Evolutionary conservation across 2,329 filamentous ascomycete genomes (phyloP).

Genomic region (Diplodia mutila): DNA sequence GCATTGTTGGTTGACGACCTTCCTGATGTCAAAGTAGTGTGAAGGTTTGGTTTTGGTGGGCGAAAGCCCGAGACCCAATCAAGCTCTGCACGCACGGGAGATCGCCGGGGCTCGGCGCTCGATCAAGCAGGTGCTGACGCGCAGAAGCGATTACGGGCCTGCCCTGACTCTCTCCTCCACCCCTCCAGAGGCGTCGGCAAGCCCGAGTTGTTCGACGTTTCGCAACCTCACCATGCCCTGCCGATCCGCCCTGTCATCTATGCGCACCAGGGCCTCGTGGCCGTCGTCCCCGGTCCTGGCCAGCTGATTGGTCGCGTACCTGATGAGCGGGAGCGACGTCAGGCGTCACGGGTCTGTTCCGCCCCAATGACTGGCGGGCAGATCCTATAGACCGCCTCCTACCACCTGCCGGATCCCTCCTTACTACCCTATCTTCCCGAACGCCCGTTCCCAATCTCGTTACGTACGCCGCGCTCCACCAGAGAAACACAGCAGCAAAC

Average conservation of each 20-base stretch:
- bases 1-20: too few species aligned
- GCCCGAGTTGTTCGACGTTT: constrained; percentile 5
- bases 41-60: too few species aligned
- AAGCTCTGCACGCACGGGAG: constrained; percentile 6
- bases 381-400: constrained; percentile 20
- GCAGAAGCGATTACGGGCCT: constrained; percentile 6
- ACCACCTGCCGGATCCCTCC: constrained; percentile 23
- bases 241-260: constrained; percentile 17
- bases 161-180: constrained; percentile 20
- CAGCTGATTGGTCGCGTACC: constrained; percentile 15
- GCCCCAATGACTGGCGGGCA: constrained; percentile 19
- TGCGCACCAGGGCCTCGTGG: not conserved
- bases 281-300: not conserved
- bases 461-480: not conserved
- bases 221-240: not conserved
- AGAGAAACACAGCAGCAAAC: not conserved
- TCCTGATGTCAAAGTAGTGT: too few species aligned
- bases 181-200: constrained; percentile 1
- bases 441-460: not conserved
- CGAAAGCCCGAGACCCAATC: constrained; percentile 8
- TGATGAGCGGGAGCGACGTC: constrained; percentile 19
- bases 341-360: not conserved
- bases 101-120: constrained; percentile 14
- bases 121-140: constrained; percentile 18
- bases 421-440: constrained; percentile 12